These are phyloP conservation scores for Lithospermum erythrorhizon DNA, from an alignment of 257 asterid genomes.

Conservation along the genomic window DNA sequence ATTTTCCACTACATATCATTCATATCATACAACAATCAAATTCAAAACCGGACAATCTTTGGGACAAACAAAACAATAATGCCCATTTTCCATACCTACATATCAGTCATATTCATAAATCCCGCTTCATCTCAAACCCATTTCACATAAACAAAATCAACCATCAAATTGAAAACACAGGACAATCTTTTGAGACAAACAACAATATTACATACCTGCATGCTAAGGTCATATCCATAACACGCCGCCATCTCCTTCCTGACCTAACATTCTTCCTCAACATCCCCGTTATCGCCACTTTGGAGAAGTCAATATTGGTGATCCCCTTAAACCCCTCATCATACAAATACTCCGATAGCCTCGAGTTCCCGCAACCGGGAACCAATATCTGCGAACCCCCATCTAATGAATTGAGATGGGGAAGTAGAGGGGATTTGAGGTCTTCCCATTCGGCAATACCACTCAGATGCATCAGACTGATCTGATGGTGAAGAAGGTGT, in stretches of 20 bases:
- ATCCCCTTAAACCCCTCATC: conserved; percentile 59
- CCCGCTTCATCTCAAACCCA: no score
- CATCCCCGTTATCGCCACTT: conserved; percentile 78
- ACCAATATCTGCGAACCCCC: conserved; percentile 42
- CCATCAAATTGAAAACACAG: no score
- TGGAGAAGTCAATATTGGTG: conserved; percentile 83
- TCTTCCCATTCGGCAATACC: conserved; percentile 94
- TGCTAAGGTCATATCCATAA: conserved; percentile 84
- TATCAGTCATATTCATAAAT: no score
- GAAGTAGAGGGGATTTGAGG: conserved; percentile 32
- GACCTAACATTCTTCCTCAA: conserved; percentile 55
- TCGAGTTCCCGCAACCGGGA: conserved; percentile 98
- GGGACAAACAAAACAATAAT: no score
- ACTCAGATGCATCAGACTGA: conserved; percentile 68
- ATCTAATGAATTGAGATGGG: conserved; percentile 21
- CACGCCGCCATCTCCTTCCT: conserved; percentile 93
- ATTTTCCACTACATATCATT: no score
- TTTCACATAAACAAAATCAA: no score
- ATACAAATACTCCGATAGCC: conserved; percentile 70
- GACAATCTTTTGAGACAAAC: no score
- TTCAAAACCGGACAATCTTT: no score
- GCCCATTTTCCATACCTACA: no score
- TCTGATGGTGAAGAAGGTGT: conserved; percentile 62
- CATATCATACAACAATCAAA: no score
- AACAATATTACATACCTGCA: conserved; percentile 69